A percentile compares a stretch with the other conserved stretches of the same genome.
phyloP scores from a whole-genome alignment of 208 protist genomes.

The Tritrichomonas foetus region DNA sequence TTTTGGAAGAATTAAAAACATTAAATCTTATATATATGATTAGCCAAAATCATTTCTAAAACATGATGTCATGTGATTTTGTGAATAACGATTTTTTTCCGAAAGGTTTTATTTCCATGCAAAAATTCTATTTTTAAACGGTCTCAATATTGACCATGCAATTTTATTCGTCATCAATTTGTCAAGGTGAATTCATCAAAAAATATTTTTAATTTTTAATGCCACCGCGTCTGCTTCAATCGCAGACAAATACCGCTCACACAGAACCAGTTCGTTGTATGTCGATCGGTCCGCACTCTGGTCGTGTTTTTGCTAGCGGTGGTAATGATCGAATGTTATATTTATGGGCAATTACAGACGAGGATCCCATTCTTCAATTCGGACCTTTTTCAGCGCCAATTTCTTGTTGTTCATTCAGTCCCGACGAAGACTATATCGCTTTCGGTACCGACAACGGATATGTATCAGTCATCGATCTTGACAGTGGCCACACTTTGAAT shows the following conservation, averaged over 20 bases:
- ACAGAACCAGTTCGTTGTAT: not conserved
- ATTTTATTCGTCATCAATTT: no score
- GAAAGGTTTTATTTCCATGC: no score
- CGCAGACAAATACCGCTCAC: not conserved
- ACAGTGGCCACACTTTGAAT: not conserved
- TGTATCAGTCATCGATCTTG: not conserved
- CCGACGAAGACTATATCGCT: not conserved
- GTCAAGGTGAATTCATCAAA: no score
- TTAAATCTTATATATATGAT: no score
- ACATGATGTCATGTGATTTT: no score
- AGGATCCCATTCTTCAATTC: not conserved
- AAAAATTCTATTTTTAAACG: no score
- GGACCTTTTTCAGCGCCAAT: constrained; percentile 25
- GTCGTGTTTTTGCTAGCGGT: not conserved
- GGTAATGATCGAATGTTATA: constrained; percentile 4
- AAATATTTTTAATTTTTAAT: no score
- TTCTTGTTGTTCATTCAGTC: not conserved
- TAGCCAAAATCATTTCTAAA: no score
- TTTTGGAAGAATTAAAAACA: no score
- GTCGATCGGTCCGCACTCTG: not conserved
- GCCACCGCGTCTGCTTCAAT: no score
- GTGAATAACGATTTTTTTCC: no score
- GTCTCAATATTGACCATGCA: no score
- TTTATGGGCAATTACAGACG: not conserved
- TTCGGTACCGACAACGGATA: not conserved